phyloP scores from a whole-genome alignment of 2,329 filamentous ascomycete genomes.

The Fusarium musae region DNA sequence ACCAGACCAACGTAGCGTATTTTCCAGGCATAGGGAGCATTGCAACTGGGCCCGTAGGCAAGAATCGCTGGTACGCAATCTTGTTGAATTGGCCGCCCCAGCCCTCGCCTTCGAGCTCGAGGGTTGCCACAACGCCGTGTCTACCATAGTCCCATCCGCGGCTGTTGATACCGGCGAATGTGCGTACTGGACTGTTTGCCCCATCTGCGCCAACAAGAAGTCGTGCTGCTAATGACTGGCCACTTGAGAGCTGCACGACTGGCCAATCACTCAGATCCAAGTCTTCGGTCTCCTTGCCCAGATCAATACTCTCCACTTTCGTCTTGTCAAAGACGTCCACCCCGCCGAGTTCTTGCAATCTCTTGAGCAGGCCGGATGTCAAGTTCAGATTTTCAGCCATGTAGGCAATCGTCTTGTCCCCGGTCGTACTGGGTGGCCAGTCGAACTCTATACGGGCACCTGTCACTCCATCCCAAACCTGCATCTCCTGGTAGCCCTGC shows the following conservation, averaged over 20 bases:
- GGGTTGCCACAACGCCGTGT: conserved; percentile 90
- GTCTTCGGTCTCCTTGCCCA: conserved; percentile 75
- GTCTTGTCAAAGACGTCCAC: conserved; percentile 80
- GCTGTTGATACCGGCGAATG: conserved; percentile 86
- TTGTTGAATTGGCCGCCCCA: conserved; percentile 67
- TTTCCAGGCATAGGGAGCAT: conserved; percentile 89
- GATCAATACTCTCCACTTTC: conserved; percentile 80
- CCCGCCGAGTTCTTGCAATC: conserved; percentile 75
- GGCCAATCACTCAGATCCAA: conserved; percentile 90
- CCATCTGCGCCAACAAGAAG: conserved; percentile 94
- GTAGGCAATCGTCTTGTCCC: conserved; percentile 80
- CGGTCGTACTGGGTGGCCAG: conserved; percentile 64
- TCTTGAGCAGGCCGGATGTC: conserved; percentile 78
- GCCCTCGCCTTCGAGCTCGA: conserved; percentile 74
- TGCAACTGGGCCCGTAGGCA: conserved; percentile 91
- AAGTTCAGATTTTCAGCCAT: conserved; percentile 97
- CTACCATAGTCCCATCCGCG: conserved; percentile 94
- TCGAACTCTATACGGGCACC: conserved; percentile 91
- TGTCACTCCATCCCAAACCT: conserved; percentile 96
- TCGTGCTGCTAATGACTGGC: conserved; percentile 77
- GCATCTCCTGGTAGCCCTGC: conserved; percentile 94
- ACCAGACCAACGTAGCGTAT: conserved; percentile 91
- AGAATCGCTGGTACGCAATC: conserved; percentile 93
- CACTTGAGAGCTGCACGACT: conserved; percentile 77
- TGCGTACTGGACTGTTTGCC: conserved; percentile 90